Percentiles rank a stretch among this genome's conserved stretches.
Evolutionary conservation across 108 stramenopile genomes (phyloP).

Genomic region (Ochromonas danica): DNA sequence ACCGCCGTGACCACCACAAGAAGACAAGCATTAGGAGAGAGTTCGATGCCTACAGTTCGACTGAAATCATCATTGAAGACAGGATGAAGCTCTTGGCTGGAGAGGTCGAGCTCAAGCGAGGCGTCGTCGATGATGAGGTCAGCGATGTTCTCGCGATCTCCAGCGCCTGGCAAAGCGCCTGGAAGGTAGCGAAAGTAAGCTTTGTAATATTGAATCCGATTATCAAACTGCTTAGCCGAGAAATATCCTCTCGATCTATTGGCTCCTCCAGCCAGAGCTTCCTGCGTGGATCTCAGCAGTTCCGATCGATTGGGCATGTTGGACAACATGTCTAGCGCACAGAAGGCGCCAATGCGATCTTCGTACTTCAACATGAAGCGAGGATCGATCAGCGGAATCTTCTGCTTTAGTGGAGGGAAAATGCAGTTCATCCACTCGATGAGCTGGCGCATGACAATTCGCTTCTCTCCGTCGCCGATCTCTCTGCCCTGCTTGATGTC

Average conservation of each 20-base stretch:
- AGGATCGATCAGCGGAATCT: background rate
- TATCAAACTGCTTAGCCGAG: background rate
- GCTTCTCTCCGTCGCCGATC: background rate
- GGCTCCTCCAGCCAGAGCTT: background rate
- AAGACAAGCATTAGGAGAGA: constrained; percentile 9
- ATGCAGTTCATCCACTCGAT: background rate
- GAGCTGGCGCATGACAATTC: background rate
- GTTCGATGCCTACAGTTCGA: background rate
- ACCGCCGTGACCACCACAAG: constrained; percentile 6
- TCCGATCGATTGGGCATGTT: too few species aligned
- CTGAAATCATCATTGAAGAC: background rate
- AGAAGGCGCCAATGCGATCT: constrained; percentile 1
- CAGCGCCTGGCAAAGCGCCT: background rate
- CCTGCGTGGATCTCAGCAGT: too few species aligned
- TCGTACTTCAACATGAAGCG: constrained; percentile 4
- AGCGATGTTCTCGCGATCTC: background rate
- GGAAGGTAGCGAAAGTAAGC: background rate
- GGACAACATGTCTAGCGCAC: background rate
- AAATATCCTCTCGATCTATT: background rate
- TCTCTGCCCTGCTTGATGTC: background rate
- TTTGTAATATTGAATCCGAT: background rate
- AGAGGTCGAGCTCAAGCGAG: background rate
- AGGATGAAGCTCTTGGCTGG: background rate
- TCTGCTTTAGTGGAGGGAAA: constrained; percentile 2
- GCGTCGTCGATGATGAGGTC: constrained; percentile 9